Evolutionary conservation across 768 basidiomycete genomes (phyloP).

Genomic region (Pilatotrama ljubarskyi): DNA sequence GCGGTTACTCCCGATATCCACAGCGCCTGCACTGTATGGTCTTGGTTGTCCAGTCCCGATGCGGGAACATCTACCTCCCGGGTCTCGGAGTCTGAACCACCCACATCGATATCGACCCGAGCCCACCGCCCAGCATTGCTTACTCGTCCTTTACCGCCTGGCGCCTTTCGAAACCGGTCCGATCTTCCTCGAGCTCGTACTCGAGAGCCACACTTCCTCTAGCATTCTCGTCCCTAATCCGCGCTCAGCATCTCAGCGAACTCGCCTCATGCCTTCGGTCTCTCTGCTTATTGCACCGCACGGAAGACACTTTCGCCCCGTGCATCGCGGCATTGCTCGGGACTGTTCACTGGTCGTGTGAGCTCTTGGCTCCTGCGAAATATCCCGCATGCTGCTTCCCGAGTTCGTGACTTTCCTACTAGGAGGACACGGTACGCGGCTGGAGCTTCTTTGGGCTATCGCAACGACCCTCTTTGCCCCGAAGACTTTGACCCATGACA

Average conservation of each 20-base stretch:
- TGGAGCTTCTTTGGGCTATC: not conserved
- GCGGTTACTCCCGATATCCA: not conserved
- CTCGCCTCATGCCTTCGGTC: not conserved
- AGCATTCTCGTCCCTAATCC: not conserved
- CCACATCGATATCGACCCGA: constrained; percentile 5
- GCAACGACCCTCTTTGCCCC: not conserved
- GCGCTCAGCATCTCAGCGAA: not conserved
- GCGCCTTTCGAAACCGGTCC: constrained; percentile 14
- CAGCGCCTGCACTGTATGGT: constrained; percentile 1
- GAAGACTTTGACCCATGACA: not conserved
- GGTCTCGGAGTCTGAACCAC: constrained; percentile 9
- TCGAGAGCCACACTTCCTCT: not conserved
- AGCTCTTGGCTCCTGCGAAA: not conserved
- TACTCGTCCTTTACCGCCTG: not conserved
- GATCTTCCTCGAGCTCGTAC: not conserved
- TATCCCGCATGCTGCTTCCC: not conserved
- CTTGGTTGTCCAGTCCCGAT: not conserved
- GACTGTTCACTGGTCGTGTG: constrained; percentile 1
- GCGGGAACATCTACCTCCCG: not conserved
- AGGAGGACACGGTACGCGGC: not conserved
- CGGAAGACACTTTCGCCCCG: too few relatives aligned
- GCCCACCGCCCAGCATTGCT: not conserved
- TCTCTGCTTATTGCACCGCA: not conserved
- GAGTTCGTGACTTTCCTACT: not conserved
- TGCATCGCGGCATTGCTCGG: too few relatives aligned